These are phyloP conservation scores for Rehmannia glutinosa DNA, from an alignment of 257 asterid species.

Conservation along the genomic window DNA sequence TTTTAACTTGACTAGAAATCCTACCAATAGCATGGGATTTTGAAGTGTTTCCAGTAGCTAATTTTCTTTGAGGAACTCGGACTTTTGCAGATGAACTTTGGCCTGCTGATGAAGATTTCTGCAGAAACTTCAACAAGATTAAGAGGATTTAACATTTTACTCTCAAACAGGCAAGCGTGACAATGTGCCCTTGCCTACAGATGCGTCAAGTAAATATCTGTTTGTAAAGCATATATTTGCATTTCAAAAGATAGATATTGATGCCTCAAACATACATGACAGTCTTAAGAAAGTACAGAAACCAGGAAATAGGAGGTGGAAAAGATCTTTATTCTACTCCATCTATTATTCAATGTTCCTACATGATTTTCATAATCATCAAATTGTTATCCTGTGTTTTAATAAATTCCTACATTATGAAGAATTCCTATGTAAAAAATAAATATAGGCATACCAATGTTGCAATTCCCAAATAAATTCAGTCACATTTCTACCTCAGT, in stretches of 20 bases:
- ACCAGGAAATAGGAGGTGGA: neutral
- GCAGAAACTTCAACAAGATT: conserved; percentile 24
- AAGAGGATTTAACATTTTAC: conserved; percentile 4
- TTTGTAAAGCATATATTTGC: neutral
- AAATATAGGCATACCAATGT: neutral
- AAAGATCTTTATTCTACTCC: neutral
- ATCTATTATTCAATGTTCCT: neutral
- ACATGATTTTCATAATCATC: neutral
- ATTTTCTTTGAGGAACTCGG: conserved; percentile 59
- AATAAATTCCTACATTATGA: neutral
- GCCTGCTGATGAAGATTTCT: conserved; percentile 56
- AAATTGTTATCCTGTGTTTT: neutral
- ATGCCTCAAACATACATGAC: neutral
- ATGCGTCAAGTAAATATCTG: neutral
- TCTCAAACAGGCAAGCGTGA: neutral
- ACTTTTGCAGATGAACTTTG: conserved; percentile 45
- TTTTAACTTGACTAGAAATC: conserved; percentile 50
- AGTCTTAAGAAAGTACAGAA: neutral
- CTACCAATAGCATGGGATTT: conserved; percentile 48
- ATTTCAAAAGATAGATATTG: neutral
- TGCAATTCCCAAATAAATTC: neutral
- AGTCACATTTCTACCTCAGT: neutral
- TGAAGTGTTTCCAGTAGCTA: conserved; percentile 40
- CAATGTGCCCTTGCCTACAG: neutral
- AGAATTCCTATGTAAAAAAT: neutral